Percentiles rank a stretch among this genome's conserved stretches.
These are phyloP conservation scores for Pyricularia grisea DNA, from an alignment of 2,329 filamentous ascomycete genomes.

Conservation along the genomic window DNA sequence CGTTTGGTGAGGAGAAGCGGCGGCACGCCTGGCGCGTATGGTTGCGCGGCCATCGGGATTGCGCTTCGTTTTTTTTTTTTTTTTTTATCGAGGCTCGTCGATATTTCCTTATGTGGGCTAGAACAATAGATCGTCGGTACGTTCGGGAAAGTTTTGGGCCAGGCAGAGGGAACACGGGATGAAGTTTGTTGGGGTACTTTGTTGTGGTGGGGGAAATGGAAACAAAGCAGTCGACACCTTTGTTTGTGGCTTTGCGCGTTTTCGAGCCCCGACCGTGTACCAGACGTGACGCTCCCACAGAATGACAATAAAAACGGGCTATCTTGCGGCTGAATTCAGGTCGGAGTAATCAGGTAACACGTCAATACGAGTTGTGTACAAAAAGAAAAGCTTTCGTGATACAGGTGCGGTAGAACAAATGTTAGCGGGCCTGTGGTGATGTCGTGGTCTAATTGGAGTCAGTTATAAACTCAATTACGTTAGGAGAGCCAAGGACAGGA, in stretches of 20 bases:
- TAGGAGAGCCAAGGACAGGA: neutral
- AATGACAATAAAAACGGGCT: neutral
- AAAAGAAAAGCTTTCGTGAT: neutral
- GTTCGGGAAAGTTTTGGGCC: no score
- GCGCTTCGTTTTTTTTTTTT: no score
- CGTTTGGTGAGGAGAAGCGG: conserved; percentile 57
- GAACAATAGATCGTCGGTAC: neutral
- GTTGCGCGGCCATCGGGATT: neutral
- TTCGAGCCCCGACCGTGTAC: neutral
- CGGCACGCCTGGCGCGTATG: conserved; percentile 18
- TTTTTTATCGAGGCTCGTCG: neutral
- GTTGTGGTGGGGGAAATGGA: neutral
- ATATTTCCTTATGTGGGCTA: neutral
- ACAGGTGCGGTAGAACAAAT: neutral
- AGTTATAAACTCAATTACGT: neutral
- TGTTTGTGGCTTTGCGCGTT: neutral
- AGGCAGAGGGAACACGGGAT: no score
- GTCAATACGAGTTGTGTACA: neutral
- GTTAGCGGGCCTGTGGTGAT: neutral
- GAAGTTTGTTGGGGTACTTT: neutral
- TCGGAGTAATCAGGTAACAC: neutral
- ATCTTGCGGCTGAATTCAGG: neutral
- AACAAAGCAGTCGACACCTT: neutral
- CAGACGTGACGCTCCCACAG: neutral
- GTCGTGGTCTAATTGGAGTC: neutral